A percentile compares a stretch with the other conserved stretches of the same genome.
phyloP scores from a whole-genome alignment of 1,139 yeast species.

The Kodamaea sp. region DNA sequence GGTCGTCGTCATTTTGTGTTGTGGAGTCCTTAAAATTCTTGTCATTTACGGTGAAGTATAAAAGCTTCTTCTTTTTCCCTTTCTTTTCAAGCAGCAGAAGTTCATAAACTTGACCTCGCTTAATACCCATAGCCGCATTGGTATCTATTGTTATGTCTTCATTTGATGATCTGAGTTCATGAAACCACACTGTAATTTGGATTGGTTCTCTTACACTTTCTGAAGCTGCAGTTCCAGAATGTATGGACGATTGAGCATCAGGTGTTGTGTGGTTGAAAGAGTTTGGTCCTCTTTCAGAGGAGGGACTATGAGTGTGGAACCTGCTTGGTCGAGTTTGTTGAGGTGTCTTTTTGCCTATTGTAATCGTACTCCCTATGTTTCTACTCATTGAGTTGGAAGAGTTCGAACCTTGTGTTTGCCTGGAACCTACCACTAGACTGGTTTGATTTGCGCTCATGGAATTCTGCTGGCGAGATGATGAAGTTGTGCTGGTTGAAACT shows the following conservation, averaged over 20 bases:
- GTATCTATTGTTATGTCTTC: conserved; percentile 69
- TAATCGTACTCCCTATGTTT: conserved; percentile 19
- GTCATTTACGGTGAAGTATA: conserved; percentile 26
- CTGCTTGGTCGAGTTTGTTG: not conserved
- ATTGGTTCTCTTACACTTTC: conserved; percentile 28
- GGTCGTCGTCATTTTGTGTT: conserved; percentile 4
- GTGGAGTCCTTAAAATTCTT: conserved; percentile 16
- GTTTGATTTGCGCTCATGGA: conserved; percentile 14
- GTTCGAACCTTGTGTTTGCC: conserved; percentile 5
- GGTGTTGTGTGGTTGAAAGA: not conserved
- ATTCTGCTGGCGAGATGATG: not conserved
- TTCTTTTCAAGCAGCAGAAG: conserved; percentile 24
- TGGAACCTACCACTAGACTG: conserved; percentile 13
- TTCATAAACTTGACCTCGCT: conserved; percentile 77
- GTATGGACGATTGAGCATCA: not conserved
- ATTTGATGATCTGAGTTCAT: conserved; percentile 60
- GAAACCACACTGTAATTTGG: conserved; percentile 67
- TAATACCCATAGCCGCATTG: conserved; percentile 48
- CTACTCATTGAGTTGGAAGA: conserved; percentile 14
- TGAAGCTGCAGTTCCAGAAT: not conserved
- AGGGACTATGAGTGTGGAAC: not conserved
- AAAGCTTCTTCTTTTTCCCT: conserved; percentile 34
- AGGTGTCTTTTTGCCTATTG: conserved; percentile 14
- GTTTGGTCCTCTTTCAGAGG: not conserved
- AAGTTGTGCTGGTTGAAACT: not conserved